Evolutionary conservation across 192 early-diverging fungal genomes (phyloP).

Genomic region (Glomus cerebriforme): DNA sequence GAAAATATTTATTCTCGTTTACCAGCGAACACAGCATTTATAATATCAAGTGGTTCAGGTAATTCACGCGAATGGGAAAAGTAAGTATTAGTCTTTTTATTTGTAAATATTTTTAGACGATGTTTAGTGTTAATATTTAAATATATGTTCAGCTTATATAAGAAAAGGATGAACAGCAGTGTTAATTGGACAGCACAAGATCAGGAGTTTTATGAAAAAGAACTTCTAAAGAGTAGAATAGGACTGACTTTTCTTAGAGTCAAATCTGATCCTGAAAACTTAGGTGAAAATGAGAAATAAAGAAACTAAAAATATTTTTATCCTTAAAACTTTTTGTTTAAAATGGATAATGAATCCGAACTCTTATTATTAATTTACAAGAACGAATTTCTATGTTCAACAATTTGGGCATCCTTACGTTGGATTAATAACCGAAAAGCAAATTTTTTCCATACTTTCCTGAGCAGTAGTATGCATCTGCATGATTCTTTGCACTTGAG

Average conservation of each 20-base stretch:
- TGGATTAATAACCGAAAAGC: no score
- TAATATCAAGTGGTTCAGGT: slow-evolving; percentile 46
- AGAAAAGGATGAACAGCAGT: not conserved
- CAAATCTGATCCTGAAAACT: not conserved
- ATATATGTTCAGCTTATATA: not conserved
- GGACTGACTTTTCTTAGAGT: not conserved
- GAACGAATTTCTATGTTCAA: no score
- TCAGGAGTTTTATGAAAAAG: not conserved
- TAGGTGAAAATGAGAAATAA: no score
- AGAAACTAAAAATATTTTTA: no score
- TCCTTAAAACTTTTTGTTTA: no score
- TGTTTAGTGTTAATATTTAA: not conserved
- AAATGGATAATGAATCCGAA: no score
- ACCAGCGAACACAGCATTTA: slow-evolving; percentile 39
- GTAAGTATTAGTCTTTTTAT: not conserved
- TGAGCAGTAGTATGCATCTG: no score
- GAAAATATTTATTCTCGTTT: slow-evolving; percentile 36
- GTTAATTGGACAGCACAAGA: not conserved
- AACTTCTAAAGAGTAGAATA: not conserved
- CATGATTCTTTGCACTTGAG: no score
- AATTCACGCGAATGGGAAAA: slow-evolving; percentile 40
- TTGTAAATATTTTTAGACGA: no score
- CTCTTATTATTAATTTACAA: no score
- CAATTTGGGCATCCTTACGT: no score
- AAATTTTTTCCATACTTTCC: no score